Base-by-base conservation (phyloP, 2,329 filamentous ascomycete genomes). In the Aspergillus chevalieri region DNA sequence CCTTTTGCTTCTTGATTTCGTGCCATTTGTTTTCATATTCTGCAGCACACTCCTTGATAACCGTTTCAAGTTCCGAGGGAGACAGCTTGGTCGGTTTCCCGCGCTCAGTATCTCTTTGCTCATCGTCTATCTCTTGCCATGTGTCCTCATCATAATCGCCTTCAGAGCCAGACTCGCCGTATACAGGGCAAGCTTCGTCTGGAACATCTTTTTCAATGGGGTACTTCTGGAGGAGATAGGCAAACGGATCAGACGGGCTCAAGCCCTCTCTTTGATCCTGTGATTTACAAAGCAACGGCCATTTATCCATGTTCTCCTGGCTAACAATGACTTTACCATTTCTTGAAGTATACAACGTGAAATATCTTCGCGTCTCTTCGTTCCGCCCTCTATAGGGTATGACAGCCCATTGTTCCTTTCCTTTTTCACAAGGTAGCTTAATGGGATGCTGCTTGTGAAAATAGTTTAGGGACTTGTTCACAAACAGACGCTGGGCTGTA, bases 121-220 rank as follows among this genome's bases (percentile, higher is more conserved):
- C 82, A 26, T 78, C 70, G 43, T 84, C 75, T 8, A 87, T 84
- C 59, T 87, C 84, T 41, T 68, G 69, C 72, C 76, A 78, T 0
- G 80, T 84, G 33, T 80, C 75, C 9, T 78, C 72, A 57, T 87
- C 83, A 53, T 78, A 80, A 26, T 78, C 72, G 3, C 75, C 75
- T 56, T 74, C 70, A 6, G 70, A 70, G 1, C 67, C 71, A 1
- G 81, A 84, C 3, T 85, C 79, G 4, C 80, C 80, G 58, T 78
- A 80, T 0, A 71, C 19, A 15, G 80, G 78, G 6, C 79, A 65
- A 8, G 73, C 57, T 19, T 76, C 65, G 44, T 78, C 44, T 7
- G 10, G 72, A 9, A 67, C 67, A 24, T 66, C 67, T 34, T 65
- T 61, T 26, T 67, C 53, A 6, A 60, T 58, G n/a, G 65, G 68